These are phyloP conservation scores for Powellomyces hirtus DNA, from an alignment of 192 early-diverging fungal genomes.

Conservation along the genomic window DNA sequence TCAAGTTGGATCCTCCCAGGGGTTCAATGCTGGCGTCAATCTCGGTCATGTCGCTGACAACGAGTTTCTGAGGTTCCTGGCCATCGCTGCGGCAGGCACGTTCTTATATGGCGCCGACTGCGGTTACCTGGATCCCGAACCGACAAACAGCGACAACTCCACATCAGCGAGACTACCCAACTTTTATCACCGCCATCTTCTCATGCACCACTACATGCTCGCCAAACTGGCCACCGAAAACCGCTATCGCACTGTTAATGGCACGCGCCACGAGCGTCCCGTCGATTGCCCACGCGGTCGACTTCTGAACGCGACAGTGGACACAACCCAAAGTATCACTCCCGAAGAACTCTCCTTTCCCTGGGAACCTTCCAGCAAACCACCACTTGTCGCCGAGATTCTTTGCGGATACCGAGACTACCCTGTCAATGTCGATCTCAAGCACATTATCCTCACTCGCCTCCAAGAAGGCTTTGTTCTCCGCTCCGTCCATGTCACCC, in stretches of 20 bases:
- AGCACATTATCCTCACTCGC: conserved; percentile 33
- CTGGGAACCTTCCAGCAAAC: conserved; percentile 38
- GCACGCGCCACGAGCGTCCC: conserved; percentile 30
- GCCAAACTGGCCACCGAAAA: conserved; percentile 22
- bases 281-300: conserved; percentile 43
- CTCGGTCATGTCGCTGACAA: conserved; percentile 54
- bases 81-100: conserved; percentile 35
- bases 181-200: conserved; percentile 48
- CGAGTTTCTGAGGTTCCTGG: conserved; percentile 50
- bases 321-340: conserved; percentile 17
- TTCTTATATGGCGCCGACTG: conserved; percentile 51
- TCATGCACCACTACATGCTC: conserved; percentile 31
- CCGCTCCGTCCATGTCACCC: conserved; percentile 26
- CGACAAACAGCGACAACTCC: background rate
- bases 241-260: conserved; percentile 24
- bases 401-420: conserved; percentile 46
- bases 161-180: conserved; percentile 34
- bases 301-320: conserved; percentile 35
- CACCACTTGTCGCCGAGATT: conserved; percentile 47
- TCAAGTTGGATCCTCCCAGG: conserved; percentile 46
- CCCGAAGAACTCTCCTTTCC: conserved; percentile 47
- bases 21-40: conserved; percentile 45
- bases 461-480: conserved; percentile 50
- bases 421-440: conserved; percentile 23
- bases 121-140: conserved; percentile 32